phyloP scores from a whole-genome alignment of 2,329 filamentous ascomycete species.

The Plectosphaerella cucumerina region DNA sequence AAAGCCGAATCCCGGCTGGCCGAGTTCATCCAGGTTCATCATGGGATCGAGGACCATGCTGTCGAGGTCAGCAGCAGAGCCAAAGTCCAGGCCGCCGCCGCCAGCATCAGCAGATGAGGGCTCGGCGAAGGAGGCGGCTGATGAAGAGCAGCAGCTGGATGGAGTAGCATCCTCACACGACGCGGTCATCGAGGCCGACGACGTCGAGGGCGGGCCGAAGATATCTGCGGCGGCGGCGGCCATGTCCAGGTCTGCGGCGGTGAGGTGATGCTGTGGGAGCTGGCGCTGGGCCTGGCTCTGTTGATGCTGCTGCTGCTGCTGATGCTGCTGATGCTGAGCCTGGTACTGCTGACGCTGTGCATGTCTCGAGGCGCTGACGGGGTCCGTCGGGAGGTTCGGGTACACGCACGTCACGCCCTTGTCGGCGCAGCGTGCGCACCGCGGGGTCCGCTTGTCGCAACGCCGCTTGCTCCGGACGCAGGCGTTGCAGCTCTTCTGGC shows the following conservation, averaged over 20 bases:
- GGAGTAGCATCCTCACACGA: constrained; percentile 1
- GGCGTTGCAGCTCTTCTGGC: constrained; percentile 45
- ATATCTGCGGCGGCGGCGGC: not conserved
- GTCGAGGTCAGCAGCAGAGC: constrained; percentile 18
- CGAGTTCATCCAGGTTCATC: not conserved
- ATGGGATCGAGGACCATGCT: constrained; percentile 13
- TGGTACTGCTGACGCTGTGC: not conserved
- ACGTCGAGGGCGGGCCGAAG: constrained; percentile 12
- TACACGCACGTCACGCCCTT: constrained; percentile 39
- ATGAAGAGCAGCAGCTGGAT: not conserved
- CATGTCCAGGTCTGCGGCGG: constrained; percentile 2
- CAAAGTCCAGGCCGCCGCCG: constrained; percentile 24
- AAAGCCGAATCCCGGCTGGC: not conserved
- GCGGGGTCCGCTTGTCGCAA: constrained; percentile 40
- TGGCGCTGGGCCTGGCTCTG: not conserved
- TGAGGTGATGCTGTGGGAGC: not conserved
- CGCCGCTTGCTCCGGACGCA: constrained; percentile 43
- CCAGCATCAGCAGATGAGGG: not conserved
- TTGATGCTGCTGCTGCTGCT: not conserved
- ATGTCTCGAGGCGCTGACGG: not conserved
- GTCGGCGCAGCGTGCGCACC: constrained; percentile 36
- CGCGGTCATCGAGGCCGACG: constrained; percentile 13
- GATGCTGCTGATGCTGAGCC: constrained; percentile 2
- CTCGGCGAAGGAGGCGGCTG: not conserved
- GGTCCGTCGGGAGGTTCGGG: constrained; percentile 26